Evolutionary conservation across 176 grass and related monocot genomes (phyloP).

Genomic region (Panicum miliaceum): DNA sequence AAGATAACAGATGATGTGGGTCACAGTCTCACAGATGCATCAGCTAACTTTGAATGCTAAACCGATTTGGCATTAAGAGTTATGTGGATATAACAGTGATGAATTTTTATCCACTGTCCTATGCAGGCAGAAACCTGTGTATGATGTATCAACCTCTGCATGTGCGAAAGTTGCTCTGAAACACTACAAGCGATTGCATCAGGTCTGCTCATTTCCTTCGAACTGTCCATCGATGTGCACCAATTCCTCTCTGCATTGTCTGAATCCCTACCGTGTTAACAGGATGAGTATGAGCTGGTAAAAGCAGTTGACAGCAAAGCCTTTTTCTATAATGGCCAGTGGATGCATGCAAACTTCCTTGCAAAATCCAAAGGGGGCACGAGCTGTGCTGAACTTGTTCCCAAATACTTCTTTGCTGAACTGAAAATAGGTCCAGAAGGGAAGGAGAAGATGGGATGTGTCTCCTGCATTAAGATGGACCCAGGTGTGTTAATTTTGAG

Average conservation of each 20-base stretch:
- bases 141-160: background rate
- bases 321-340: slow-evolving; percentile 4
- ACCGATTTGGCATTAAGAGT: background rate
- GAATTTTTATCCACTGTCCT: background rate
- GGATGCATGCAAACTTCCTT: slow-evolving; percentile 3
- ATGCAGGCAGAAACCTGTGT: slow-evolving; percentile 1
- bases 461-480: background rate
- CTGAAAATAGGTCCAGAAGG: background rate
- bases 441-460: background rate
- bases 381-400: background rate
- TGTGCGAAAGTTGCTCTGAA: slow-evolving; percentile 2
- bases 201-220: background rate
- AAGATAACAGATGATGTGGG: too few species aligned
- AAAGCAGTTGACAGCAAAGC: background rate
- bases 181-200: background rate
- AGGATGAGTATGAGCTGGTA: slow-evolving; percentile 2
- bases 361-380: background rate
- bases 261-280: background rate
- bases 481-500: background rate
- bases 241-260: background rate
- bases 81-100: background rate
- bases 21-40: background rate
- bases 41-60: too few species aligned
- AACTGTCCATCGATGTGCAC: background rate
- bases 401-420: slow-evolving; percentile 6